Base-by-base conservation (phyloP, 768 basidiomycete species). In the Xerocomus brunneocitrinus region DNA sequence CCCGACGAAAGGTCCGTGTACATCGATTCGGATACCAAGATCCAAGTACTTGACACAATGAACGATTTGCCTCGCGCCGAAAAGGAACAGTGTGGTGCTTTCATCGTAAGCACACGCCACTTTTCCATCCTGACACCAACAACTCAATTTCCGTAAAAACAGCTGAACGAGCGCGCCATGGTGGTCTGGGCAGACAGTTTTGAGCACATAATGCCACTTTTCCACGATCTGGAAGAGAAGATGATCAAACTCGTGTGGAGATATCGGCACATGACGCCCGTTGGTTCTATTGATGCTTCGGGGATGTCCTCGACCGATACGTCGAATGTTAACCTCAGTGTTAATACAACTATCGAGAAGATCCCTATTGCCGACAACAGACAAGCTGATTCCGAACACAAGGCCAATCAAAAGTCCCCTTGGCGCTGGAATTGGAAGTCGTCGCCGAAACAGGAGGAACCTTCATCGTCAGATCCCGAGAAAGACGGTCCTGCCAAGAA, bases 41-140 rank as follows among this genome's bases (percentile, higher is more conserved):
- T 95, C 49, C 92, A 95, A 69, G 84, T 94, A 40, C 67, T 95
- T 32, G 85, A 91, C 52, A 79, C 78, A 16, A 80, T 94, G 63
- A 59, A 64, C 44, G 79, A 83, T 55, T 73, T 95, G 27, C 80
- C 86, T 9, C 79, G 79, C 42, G 90, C 91, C 3, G 89, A 94
- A 68, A 93, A 92, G 71, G 91, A 94, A 62, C 92, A 94, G 64
- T 91, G 88, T 50, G 92, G 83, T 14, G 92, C 92, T 16, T 94
- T 95, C 68, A 79, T 91, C 55, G 89, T 89, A 62, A 66, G 87
- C 72, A 30, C 36, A 14, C 47, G 24, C 31, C 4, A 2, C 10
- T 8, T 34, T 39, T 28, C 31, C 14, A 3, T 28, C 19, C 10
- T 32, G 19, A 40, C 8, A 4, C 7, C 19, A 0, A 28, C 4